Evolutionary conservation across 1,284 basidiomycete species (phyloP).

Genomic region (Exobasidium rhododendri): DNA sequence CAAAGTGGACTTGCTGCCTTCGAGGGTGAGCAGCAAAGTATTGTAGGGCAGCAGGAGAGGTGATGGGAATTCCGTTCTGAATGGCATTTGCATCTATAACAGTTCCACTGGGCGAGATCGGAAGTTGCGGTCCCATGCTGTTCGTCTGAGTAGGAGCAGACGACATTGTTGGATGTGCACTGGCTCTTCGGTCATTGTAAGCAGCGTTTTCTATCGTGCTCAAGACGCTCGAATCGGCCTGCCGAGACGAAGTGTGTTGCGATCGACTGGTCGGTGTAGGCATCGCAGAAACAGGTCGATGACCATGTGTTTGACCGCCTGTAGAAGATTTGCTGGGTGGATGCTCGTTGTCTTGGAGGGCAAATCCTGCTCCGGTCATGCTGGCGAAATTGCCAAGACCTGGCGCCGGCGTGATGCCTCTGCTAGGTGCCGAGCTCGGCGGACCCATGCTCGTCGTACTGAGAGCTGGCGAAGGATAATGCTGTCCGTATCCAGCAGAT

Average conservation of each 20-base stretch:
- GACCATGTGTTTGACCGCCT: slow-evolving; percentile 41
- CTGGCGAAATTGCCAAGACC: not conserved
- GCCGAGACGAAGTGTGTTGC: slow-evolving; percentile 11
- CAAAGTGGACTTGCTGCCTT: slow-evolving; percentile 54
- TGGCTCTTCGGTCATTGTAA: slow-evolving; percentile 42
- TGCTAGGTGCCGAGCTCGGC: not conserved
- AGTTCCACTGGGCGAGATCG: slow-evolving; percentile 21
- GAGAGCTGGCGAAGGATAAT: not conserved
- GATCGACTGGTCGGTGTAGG: slow-evolving; percentile 33
- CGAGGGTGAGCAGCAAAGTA: slow-evolving; percentile 54
- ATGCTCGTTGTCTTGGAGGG: slow-evolving; percentile 17
- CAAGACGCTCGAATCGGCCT: slow-evolving; percentile 27
- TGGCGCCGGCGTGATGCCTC: not conserved
- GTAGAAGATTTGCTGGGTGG: slow-evolving; percentile 40
- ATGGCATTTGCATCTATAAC: slow-evolving; percentile 22
- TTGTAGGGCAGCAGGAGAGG: slow-evolving; percentile 50
- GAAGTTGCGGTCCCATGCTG: not conserved
- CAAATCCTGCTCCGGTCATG: slow-evolving; percentile 7
- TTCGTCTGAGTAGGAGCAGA: slow-evolving; percentile 9
- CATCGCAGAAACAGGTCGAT: slow-evolving; percentile 48
- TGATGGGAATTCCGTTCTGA: slow-evolving; percentile 43
- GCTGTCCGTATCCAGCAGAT: not conserved
- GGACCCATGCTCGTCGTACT: not conserved
- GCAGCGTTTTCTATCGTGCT: slow-evolving; percentile 14
- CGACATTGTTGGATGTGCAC: slow-evolving; percentile 45